Percentiles rank a stretch among this genome's conserved stretches.
These are phyloP conservation scores for Wallacemonas sp. DNA, from an alignment of 208 protist genomes.

Conservation along the genomic window DNA sequence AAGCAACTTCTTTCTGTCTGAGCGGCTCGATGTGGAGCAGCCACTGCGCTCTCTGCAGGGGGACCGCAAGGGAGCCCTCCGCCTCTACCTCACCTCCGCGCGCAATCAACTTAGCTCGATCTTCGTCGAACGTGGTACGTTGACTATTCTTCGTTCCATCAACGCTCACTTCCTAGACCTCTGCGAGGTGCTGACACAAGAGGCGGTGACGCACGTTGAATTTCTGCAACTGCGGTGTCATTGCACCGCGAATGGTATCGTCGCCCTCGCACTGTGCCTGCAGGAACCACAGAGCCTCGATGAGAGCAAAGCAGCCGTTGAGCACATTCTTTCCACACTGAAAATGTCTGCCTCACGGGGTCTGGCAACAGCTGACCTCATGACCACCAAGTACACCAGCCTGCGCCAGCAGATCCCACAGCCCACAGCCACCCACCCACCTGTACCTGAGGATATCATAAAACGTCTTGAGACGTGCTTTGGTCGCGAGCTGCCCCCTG, in stretches of 20 bases:
- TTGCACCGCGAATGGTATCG: conserved; percentile 59
- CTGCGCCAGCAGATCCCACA: conserved; percentile 7
- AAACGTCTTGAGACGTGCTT: conserved; percentile 54
- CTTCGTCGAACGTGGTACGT: conserved; percentile 61
- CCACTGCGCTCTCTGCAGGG: conserved; percentile 32
- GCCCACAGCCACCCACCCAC: conserved; percentile 17
- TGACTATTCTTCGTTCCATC: conserved; percentile 63
- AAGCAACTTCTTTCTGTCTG: conserved; percentile 46
- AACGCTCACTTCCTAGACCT: conserved; percentile 69
- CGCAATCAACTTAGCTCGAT: conserved; percentile 49
- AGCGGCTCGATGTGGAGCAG: conserved; percentile 30
- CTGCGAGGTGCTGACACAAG: conserved; percentile 69
- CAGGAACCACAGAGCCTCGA: conserved; percentile 24
- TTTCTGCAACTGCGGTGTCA: conserved; percentile 71
- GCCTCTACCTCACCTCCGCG: conserved; percentile 60
- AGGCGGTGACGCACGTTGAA: conserved; percentile 74
- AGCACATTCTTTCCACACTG: conserved; percentile 60
- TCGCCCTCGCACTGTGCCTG: conserved; percentile 66
- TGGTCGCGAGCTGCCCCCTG: conserved; percentile 21
- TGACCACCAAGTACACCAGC: conserved; percentile 60
- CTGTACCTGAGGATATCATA: conserved; percentile 40
- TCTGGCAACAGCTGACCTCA: conserved; percentile 58
- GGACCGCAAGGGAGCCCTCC: conserved; percentile 35
- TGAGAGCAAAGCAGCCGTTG: conserved; percentile 33
- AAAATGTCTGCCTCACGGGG: conserved; percentile 58